phyloP scores from a whole-genome alignment of 2,329 filamentous ascomycete species.

The Beauveria sp. region DNA sequence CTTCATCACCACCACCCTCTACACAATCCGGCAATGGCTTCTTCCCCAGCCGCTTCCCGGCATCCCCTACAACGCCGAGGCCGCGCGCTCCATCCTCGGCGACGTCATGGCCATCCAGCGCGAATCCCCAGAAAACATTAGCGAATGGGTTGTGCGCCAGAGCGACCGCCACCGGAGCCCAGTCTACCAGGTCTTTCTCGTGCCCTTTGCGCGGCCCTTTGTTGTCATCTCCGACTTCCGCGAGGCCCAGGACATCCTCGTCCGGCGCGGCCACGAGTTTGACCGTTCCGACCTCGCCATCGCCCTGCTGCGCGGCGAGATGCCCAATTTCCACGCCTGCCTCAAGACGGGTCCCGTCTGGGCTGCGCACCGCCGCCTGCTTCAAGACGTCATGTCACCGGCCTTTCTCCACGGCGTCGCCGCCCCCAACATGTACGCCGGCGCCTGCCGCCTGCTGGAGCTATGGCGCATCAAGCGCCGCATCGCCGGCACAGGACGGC shows the following conservation, averaged over 20 bases:
- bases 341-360: slow-evolving; percentile 24
- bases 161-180: slow-evolving; percentile 28
- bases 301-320: slow-evolving; percentile 24
- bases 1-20: background rate
- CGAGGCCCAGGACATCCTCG: slow-evolving; percentile 37
- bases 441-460: slow-evolving; percentile 22
- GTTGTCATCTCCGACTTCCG: slow-evolving; percentile 34
- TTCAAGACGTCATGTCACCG: slow-evolving; percentile 31
- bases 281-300: slow-evolving; percentile 30
- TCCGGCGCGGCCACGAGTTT: slow-evolving; percentile 35
- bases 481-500: slow-evolving; percentile 18
- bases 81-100: slow-evolving; percentile 30
- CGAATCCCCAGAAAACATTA: slow-evolving; percentile 3
- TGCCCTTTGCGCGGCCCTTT: slow-evolving; percentile 33
- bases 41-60: slow-evolving; percentile 36
- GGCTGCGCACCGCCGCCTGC: slow-evolving; percentile 25
- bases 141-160: slow-evolving; percentile 23
- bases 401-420: slow-evolving; percentile 23
- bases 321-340: slow-evolving; percentile 26
- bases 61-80: slow-evolving; percentile 36
- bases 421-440: slow-evolving; percentile 26
- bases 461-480: slow-evolving; percentile 27
- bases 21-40: slow-evolving; percentile 12
- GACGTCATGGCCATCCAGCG: slow-evolving; percentile 26
- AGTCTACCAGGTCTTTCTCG: slow-evolving; percentile 40